A percentile compares a stretch with the other conserved stretches of the same genome.
Evolutionary conservation across 2,329 filamentous ascomycete genomes (phyloP).

Genomic region (Xylaria sp.): DNA sequence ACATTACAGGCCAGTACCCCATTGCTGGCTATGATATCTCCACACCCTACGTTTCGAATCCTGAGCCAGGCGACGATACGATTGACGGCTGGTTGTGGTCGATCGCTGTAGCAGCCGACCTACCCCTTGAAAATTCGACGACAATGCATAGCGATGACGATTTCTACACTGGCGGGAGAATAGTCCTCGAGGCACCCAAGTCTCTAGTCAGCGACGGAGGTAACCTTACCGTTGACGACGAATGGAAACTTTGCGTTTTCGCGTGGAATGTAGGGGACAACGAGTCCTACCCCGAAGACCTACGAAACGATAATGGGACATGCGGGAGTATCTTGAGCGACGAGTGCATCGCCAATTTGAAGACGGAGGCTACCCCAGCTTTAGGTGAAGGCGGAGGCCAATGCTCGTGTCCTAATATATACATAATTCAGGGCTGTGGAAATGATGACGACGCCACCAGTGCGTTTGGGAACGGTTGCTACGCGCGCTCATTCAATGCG

Average conservation of each 20-base stretch:
- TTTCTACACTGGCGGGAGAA: background rate
- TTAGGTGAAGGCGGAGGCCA: background rate
- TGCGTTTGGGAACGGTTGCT: background rate
- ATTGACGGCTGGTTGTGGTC: background rate
- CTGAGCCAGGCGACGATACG: background rate
- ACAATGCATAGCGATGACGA: background rate
- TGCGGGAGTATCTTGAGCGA: background rate
- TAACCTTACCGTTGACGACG: background rate
- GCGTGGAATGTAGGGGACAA: background rate
- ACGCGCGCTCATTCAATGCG: background rate
- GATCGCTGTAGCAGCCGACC: background rate
- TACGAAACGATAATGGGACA: conserved; percentile 4
- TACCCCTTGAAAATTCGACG: background rate
- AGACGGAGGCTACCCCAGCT: background rate
- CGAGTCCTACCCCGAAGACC: background rate
- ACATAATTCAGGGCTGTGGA: background rate
- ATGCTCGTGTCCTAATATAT: background rate
- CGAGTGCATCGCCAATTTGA: conserved; percentile 1
- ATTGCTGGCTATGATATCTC: background rate
- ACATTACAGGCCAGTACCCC: background rate
- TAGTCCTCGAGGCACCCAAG: background rate
- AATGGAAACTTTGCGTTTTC: background rate
- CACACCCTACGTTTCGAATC: background rate
- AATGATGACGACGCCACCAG: background rate
- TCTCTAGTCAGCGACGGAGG: background rate